These are phyloP conservation scores for Wallacemonas sp. DNA, from an alignment of 208 protist genomes.

Conservation along the genomic window DNA sequence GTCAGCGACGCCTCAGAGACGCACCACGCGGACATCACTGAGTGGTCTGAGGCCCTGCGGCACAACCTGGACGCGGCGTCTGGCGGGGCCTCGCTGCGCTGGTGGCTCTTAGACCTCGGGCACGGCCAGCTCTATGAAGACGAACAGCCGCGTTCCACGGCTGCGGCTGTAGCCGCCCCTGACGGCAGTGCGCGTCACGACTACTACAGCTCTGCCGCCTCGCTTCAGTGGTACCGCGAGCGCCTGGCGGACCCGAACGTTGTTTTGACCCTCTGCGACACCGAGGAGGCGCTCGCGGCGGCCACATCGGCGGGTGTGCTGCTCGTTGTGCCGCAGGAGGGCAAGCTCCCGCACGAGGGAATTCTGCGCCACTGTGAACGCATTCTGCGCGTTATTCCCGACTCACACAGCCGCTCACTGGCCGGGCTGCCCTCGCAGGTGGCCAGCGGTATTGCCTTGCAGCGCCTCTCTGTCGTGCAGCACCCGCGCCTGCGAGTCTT, in stretches of 20 bases:
- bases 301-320: slow-evolving; percentile 37
- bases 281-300: slow-evolving; percentile 38
- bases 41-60: slow-evolving; percentile 23
- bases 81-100: slow-evolving; percentile 21
- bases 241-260: slow-evolving; percentile 15
- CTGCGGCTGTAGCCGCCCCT: background rate
- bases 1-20: background rate
- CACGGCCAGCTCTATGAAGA: slow-evolving; percentile 60
- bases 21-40: background rate
- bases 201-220: slow-evolving; percentile 28
- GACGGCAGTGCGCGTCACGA: background rate
- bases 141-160: background rate
- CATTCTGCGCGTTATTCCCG: slow-evolving; percentile 56
- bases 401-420: background rate
- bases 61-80: slow-evolving; percentile 23
- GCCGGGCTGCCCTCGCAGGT: slow-evolving; percentile 73
- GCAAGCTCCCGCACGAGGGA: slow-evolving; percentile 62
- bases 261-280: slow-evolving; percentile 44
- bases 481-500: slow-evolving; percentile 54
- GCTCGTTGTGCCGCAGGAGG: slow-evolving; percentile 81
- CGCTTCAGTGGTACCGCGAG: slow-evolving; percentile 39
- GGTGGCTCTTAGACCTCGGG: slow-evolving; percentile 79
- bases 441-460: slow-evolving; percentile 81
- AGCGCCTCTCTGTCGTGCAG: slow-evolving; percentile 71
- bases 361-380: slow-evolving; percentile 63